These are phyloP conservation scores for Leonotis leonurus DNA, from an alignment of 257 asterid species.

Conservation along the genomic window DNA sequence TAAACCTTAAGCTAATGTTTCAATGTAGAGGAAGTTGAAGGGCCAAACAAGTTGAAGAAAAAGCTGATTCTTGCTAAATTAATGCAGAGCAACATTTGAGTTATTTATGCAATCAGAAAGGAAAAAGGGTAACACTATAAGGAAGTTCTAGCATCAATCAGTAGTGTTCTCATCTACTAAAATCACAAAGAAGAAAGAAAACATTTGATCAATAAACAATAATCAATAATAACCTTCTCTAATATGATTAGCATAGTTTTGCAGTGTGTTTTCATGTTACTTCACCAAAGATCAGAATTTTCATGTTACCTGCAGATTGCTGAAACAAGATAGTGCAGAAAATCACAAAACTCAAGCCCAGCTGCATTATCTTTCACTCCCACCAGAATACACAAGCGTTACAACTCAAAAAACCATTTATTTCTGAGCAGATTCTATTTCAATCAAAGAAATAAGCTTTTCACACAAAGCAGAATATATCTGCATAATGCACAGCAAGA, in stretches of 20 bases:
- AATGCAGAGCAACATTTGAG: neutral
- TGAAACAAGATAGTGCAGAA: constrained; percentile 33
- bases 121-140: neutral
- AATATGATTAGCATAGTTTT: neutral
- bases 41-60: neutral
- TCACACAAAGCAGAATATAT: constrained; percentile 2
- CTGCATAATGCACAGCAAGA: constrained; percentile 22
- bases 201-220: neutral
- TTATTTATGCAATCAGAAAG: too few species aligned
- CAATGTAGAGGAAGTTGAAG: neutral
- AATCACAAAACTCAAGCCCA: constrained; percentile 31
- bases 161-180: neutral
- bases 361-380: constrained; percentile 43
- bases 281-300: neutral
- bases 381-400: constrained; percentile 18
- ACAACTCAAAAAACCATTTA: constrained; percentile 28
- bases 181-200: neutral
- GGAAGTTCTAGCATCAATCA: neutral
- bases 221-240: neutral
- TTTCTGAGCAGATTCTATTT: constrained; percentile 18
- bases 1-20: neutral
- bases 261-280: neutral
- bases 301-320: constrained; percentile 59
- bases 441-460: constrained; percentile 22
- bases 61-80: neutral